Evolutionary conservation across 148 eudicot genomes (phyloP).

Genomic region (Rhododendron simsii): DNA sequence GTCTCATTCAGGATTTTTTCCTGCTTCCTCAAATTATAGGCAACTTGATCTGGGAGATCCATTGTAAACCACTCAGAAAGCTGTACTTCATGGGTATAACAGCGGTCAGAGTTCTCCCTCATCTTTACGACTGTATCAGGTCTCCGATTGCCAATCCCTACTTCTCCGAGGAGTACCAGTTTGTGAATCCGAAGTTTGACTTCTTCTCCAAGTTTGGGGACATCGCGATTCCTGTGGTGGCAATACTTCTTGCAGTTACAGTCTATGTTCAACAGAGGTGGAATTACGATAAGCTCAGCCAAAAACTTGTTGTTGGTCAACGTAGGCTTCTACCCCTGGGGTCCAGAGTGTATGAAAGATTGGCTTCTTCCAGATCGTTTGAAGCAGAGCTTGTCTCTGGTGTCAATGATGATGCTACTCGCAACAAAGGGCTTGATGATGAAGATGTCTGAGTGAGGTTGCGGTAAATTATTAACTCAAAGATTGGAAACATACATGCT

Average conservation of each 20-base stretch:
- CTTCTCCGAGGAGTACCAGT: conserved; percentile 65
- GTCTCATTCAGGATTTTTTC: conserved; percentile 79
- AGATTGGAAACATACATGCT: not conserved
- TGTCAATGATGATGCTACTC: conserved; percentile 16
- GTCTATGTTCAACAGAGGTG: conserved; percentile 77
- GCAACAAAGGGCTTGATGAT: conserved; percentile 12
- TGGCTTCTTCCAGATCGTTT: conserved; percentile 48
- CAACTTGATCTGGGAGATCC: conserved; percentile 69
- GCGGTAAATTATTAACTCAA: not conserved
- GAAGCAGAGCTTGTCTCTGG: conserved; percentile 71
- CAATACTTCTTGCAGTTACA: conserved; percentile 40
- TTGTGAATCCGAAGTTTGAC: conserved; percentile 56
- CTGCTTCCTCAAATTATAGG: conserved; percentile 83
- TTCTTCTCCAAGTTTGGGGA: conserved; percentile 78
- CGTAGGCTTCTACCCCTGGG: conserved; percentile 46
- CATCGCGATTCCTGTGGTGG: conserved; percentile 51
- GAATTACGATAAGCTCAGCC: conserved; percentile 48
- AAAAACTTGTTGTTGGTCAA: conserved; percentile 33
- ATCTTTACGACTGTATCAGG: conserved; percentile 56
- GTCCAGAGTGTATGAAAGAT: conserved; percentile 55
- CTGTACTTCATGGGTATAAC: conserved; percentile 70
- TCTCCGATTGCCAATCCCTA: conserved; percentile 57
- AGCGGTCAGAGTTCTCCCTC: conserved; percentile 67
- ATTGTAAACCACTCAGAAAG: conserved; percentile 56
- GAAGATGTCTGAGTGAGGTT: conserved; percentile 11